Base-by-base conservation (phyloP, 2,329 filamentous ascomycete species). In the Apiospora aurea region DNA sequence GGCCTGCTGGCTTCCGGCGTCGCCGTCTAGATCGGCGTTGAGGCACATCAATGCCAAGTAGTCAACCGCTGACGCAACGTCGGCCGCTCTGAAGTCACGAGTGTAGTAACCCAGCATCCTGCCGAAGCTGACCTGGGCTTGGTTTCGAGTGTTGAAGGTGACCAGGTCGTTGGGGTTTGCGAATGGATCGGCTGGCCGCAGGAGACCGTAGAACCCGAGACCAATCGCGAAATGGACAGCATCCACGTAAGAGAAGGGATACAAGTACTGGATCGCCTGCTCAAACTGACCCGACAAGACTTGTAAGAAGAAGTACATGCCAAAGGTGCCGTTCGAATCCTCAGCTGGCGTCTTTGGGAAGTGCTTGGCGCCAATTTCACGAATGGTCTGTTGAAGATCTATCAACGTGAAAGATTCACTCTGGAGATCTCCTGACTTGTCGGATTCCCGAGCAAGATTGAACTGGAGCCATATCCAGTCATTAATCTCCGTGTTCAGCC, bases 81-180 rank as follows among this genome's bases (percentile, higher is more conserved):
- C 92, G 26, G 95, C 95, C 43, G 94, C 94, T 70, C 96, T 92
- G 89, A 99, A 99, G 82, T 98, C 95, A 70, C 93, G 90, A 5
- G 97, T 99, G 85, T 99, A 99, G 81, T 96, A 94, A 53, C 96
- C 97, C 73, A 98, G 87, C 86, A 98, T 94, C 72, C 93, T 92
- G 64, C 94, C 95, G 83, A 98, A 98, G 85, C 96, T 97, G 82
- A 99, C 92, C 81, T 98, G 95, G 6, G 95, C 88, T 74, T 90
- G 87, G 75, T 90, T 88, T 76, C 91, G 89, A 78, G 88, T 93
- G 76, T 90, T 94, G 81, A 90, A 84, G 75, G 86, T 90, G 57
- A 90, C 83, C 67, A 92, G 83, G 77, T 97, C 93, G 79, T 93
- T 92, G 69, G 93, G 91, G 13, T 90, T 90, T 10, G 90, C 89